phyloP scores from a whole-genome alignment of 345 rosid genomes.

The Arabis hirsuta region DNA sequence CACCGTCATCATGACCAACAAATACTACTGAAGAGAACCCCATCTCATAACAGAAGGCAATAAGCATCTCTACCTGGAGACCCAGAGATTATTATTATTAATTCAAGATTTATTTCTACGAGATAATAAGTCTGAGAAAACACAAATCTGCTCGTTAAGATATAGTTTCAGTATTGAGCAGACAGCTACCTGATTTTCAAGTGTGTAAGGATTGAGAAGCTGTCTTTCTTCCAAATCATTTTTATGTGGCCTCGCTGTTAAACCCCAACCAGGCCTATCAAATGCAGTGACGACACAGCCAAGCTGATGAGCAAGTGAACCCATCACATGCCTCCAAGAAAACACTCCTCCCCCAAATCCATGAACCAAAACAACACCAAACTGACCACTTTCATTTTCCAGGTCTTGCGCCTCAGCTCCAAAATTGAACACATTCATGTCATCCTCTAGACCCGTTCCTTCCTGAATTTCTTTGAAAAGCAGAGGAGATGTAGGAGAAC shows the following conservation, averaged over 20 bases:
- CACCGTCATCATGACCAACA: constrained; percentile 95
- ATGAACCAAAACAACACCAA: constrained; percentile 79
- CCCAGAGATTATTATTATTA: constrained; percentile 12
- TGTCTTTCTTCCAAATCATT: constrained; percentile 76
- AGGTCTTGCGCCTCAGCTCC: constrained; percentile 47
- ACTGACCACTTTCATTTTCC: constrained; percentile 50
- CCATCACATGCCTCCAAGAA: constrained; percentile 97
- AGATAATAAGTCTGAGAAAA: constrained; percentile 13
- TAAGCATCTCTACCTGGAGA: constrained; percentile 82
- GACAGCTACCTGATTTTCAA: constrained; percentile 72
- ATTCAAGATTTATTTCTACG: constrained; percentile 19
- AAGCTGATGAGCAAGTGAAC: constrained; percentile 62
- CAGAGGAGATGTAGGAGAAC: constrained; percentile 55
- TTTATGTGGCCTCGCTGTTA: constrained; percentile 69
- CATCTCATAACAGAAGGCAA: constrained; percentile 83
- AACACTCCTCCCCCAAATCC: constrained; percentile 98
- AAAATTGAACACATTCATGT: constrained; percentile 40
- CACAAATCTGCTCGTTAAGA: not conserved
- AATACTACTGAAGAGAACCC: constrained; percentile 85
- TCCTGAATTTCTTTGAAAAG: constrained; percentile 65
- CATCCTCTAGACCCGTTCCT: constrained; percentile 44
- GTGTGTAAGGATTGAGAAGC: constrained; percentile 73
- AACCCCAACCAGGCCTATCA: constrained; percentile 97
- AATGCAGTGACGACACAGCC: constrained; percentile 79
- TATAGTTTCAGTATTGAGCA: not conserved